These are phyloP conservation scores for Cutaneotrichosporon sp. DNA, from an alignment of 1,284 basidiomycete species.

Conservation along the genomic window DNA sequence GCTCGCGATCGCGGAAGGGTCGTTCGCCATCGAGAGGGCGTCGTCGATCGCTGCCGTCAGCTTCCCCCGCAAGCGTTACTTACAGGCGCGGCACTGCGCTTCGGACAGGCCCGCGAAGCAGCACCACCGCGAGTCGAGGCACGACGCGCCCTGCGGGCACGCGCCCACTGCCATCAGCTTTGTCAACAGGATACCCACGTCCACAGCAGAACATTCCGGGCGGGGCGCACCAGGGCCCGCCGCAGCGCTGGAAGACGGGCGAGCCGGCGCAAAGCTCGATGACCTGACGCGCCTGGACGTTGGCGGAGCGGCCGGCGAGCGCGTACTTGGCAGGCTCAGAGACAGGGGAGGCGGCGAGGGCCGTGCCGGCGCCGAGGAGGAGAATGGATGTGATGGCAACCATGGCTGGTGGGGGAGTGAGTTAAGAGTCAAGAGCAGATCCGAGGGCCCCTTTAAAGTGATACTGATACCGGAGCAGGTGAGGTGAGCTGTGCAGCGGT, in stretches of 20 bases:
- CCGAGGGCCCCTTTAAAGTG: too few species aligned
- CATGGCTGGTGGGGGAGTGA: neutral
- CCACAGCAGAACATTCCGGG: neutral
- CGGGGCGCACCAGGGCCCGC: neutral
- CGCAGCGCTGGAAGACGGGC: neutral
- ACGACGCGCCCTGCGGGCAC: neutral
- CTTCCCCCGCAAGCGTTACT: neutral
- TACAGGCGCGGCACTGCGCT: neutral
- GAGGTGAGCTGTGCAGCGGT: too few species aligned
- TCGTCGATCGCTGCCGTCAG: neutral
- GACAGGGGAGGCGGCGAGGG: too few species aligned
- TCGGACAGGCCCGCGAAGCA: neutral
- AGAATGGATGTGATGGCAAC: neutral
- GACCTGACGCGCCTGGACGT: neutral
- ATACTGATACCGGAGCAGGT: too few species aligned
- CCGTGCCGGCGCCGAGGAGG: neutral
- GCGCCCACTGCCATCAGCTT: neutral
- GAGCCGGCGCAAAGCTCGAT: neutral
- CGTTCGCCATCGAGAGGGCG: neutral
- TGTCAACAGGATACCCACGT: neutral
- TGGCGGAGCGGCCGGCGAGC: neutral
- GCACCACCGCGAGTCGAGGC: neutral
- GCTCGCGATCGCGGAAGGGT: neutral
- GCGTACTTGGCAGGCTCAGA: neutral
- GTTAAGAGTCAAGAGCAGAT: neutral